Evolutionary conservation across 768 basidiomycete species (phyloP), one percentile per base, ranked within the genome.

Genomic region (Mycena galericulata): DNA sequence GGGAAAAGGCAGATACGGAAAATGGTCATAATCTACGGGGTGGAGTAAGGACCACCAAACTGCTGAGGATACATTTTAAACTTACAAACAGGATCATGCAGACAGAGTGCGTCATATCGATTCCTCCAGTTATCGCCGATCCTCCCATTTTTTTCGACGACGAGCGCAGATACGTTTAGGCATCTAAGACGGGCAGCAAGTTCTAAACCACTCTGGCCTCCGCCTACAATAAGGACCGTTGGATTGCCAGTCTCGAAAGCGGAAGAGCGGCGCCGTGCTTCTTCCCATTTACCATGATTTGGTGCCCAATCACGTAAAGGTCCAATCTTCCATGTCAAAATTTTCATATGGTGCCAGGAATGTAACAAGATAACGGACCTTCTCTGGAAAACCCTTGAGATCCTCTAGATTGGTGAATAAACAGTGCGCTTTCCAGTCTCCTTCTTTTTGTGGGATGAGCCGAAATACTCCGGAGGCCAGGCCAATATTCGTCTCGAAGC

Each of bases 171-270:
- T 15, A 94, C 77, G 22, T 85, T 88, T 27, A 92, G 79, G 45
- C 81, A 82, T 72, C 89, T 89, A 61, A 94, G 79, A n/a, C 90
- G 82, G 2, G 90, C 90, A 0, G 92, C 91, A 2, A 88, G 74
- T 43, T 84, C 87, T 30, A 95, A 78, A 1, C 92, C 93, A 68
- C 85, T 86, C 62, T 93, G 92, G 0, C 90, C 91, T 0, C 84
- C 90, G 14, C 90, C 89, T 22, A 92, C 79, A 26, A 92, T 80
- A 30, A 93, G 75, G 12, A 91, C 92, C 2, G 82, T 83, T 0
- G 92, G 91, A 54, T 88, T 82, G 4, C 72, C 74, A n/a, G 83
- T 84, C 34, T 76, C 78, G 70, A 89, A 90, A 32, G 84, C 83
- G 11, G 73, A 59, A 62, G 87, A 84, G 34, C 74, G 74, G 43